These are phyloP conservation scores for Podospora australis DNA, from an alignment of 495 filamentous ascomycete genomes.

Conservation along the genomic window DNA sequence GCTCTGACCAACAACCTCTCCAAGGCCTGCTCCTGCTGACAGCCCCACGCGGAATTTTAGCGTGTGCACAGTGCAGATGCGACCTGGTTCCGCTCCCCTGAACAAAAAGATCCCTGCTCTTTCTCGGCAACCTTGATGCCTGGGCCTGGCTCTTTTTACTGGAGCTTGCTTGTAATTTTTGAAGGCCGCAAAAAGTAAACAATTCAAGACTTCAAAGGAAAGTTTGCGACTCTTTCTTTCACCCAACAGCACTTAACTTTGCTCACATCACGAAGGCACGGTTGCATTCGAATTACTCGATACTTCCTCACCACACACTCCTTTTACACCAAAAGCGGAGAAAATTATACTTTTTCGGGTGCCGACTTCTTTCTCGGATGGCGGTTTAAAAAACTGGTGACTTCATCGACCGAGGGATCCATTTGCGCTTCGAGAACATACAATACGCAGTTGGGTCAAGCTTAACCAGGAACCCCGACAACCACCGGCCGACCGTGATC, in stretches of 20 bases:
- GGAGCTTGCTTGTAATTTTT: neutral
- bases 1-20: conserved; percentile 9
- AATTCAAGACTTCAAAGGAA: neutral
- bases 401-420: neutral
- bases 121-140: neutral
- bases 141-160: neutral
- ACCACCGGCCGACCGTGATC: neutral
- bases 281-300: too few relatives aligned
- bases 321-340: too few relatives aligned
- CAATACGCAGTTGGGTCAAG: too few relatives aligned
- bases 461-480: too few relatives aligned
- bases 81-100: too few relatives aligned
- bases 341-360: too few relatives aligned
- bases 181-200: neutral
- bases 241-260: neutral
- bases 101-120: neutral
- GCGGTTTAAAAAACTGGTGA: conserved; percentile 5
- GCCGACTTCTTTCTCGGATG: conserved; percentile 3
- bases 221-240: neutral
- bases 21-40: neutral
- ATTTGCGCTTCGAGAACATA: too few relatives aligned
- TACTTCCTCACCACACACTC: too few relatives aligned
- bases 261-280: too few relatives aligned
- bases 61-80: too few relatives aligned
- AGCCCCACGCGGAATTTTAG: neutral